Base-by-base conservation (phyloP, 2,329 filamentous ascomycete genomes). In the Celoporthe dispersa region DNA sequence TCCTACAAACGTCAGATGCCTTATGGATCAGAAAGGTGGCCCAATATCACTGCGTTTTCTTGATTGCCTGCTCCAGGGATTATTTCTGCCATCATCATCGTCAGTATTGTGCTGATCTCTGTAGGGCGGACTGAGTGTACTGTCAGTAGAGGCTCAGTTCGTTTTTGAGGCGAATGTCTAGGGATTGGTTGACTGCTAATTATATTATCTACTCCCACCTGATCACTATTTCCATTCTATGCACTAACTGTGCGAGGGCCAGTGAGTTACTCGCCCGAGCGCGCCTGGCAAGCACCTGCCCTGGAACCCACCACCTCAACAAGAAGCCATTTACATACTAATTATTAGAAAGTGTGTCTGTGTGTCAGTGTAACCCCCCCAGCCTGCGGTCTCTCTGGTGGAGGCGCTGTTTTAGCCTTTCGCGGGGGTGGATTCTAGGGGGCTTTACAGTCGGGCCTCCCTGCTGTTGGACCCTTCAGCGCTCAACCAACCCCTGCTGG, bases 391-490 rank as follows among this genome's bases (percentile, higher is more conserved):
- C 51, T 28, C 51, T 19, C 14, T 31, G 28, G 60, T 16, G 14
- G 39, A 48, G n/a, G 62, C 62, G 31, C 41, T 48, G 53, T 2
- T 64, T 64, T 64, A 64, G 62, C 62, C 25, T 64, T 64, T 53
- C 53, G 62, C 44, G 62, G 62, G 62, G 62, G 62, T 53, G 62
- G 62, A 16, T 64, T 44, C 28, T 64, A 44, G 39, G 16, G 39
- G n/a, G 25, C 61, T 28, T 28, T 33, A 14, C n/a, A n/a, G n/a
- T n/a, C n/a, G n/a, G n/a, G 39, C 4, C 1, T 19, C 37, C 62
- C 39, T 41, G 22, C 5, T 35, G 3, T 9, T 35, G 35, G 31
- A 25, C 60, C 39, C 39, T 31, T 16, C 37, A 37, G 19, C 33
- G 22, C 19, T 48, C 44, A n/a, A n/a, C n/a, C 44, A n/a, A 48